These are phyloP conservation scores for Drechmeria coniospora DNA, from an alignment of 2,329 filamentous ascomycete species.

Conservation along the genomic window DNA sequence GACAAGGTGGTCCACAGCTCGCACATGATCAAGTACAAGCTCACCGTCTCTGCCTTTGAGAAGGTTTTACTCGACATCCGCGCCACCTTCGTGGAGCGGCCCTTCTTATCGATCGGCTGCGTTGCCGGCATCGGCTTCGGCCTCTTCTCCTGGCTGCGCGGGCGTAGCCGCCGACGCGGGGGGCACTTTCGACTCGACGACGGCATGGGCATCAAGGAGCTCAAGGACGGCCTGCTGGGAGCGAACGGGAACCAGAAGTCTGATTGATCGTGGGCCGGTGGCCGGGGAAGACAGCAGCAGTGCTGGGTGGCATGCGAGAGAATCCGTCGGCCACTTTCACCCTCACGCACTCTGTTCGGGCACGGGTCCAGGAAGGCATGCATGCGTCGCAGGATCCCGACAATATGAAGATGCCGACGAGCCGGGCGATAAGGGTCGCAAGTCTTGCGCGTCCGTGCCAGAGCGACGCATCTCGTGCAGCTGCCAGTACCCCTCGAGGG, in stretches of 20 bases:
- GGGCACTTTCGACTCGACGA: slow-evolving; percentile 50
- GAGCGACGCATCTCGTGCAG: no score
- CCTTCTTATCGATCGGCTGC: slow-evolving; percentile 40
- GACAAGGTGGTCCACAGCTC: slow-evolving; percentile 54
- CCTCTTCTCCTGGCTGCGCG: slow-evolving; percentile 35
- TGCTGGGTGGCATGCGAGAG: slow-evolving; percentile 1
- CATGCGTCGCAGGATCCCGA: no score
- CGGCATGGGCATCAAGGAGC: slow-evolving; percentile 29
- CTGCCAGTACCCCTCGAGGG: no score
- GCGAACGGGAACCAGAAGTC: slow-evolving; percentile 20
- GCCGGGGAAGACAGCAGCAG: neutral
- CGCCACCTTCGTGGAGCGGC: slow-evolving; percentile 41
- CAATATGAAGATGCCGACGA: no score
- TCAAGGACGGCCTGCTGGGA: slow-evolving; percentile 52
- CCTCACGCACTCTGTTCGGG: no score
- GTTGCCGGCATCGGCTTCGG: slow-evolving; percentile 41
- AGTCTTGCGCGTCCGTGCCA: no score
- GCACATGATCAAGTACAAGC: slow-evolving; percentile 59
- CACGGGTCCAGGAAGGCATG: no score
- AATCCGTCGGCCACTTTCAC: no score
- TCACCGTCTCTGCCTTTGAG: slow-evolving; percentile 57
- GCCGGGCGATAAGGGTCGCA: no score
- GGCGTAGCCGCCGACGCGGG: slow-evolving; percentile 37
- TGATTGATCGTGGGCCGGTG: no score
- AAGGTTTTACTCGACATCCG: slow-evolving; percentile 56